phyloP scores from a whole-genome alignment of 495 filamentous ascomycete species.

The Penicillium lagena region DNA sequence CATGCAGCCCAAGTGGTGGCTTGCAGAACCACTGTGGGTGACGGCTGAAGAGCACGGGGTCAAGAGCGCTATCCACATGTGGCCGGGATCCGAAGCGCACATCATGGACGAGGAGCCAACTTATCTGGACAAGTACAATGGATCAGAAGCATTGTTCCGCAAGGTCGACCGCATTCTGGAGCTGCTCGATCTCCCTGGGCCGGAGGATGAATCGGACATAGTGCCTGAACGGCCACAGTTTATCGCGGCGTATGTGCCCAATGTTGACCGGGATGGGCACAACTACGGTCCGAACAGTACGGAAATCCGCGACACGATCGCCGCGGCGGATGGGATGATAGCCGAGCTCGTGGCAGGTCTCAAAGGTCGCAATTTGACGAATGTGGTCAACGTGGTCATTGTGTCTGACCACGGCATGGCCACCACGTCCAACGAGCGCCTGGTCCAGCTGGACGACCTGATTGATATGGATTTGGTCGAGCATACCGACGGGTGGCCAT shows the following conservation, averaged over 20 bases:
- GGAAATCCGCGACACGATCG: constrained; percentile 70
- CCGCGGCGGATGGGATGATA: constrained; percentile 72
- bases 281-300: constrained; percentile 90
- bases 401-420: constrained; percentile 99
- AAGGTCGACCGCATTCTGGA: constrained; percentile 76
- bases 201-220: constrained; percentile 37
- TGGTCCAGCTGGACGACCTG: constrained; percentile 90
- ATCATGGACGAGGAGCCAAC: constrained; percentile 57
- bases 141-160: constrained; percentile 58
- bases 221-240: constrained; percentile 63
- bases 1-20: constrained; percentile 87
- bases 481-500: constrained; percentile 91
- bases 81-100: constrained; percentile 90
- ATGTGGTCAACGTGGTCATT: constrained; percentile 93
- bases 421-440: constrained; percentile 70
- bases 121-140: constrained; percentile 79
- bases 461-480: constrained; percentile 67
- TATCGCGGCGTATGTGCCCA: constrained; percentile 89
- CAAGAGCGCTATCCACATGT: constrained; percentile 88
- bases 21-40: constrained; percentile 86
- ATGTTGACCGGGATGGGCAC: constrained; percentile 83
- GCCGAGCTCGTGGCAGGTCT: constrained; percentile 68
- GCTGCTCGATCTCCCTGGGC: constrained; percentile 74
- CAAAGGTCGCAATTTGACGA: constrained; percentile 72
- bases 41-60: constrained; percentile 78